Evolutionary conservation across 1,284 basidiomycete species (phyloP).

Genomic region (Cryptococcus depauperatus): DNA sequence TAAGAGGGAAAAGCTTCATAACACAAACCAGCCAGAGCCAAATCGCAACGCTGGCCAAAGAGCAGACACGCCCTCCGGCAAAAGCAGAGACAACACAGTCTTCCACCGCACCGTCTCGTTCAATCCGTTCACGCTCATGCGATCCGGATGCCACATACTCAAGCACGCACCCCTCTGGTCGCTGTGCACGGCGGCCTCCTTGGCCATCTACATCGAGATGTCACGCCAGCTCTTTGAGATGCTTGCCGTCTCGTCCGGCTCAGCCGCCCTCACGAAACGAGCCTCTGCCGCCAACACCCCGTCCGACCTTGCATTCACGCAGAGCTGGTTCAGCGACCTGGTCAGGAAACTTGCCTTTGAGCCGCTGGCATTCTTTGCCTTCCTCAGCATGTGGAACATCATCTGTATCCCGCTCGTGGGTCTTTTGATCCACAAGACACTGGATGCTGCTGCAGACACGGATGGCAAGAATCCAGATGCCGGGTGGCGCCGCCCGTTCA

Average conservation of each 20-base stretch:
- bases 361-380: constrained; percentile 9
- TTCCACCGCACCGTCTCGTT: not conserved
- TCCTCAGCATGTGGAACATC: constrained; percentile 14
- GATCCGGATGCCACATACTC: constrained; percentile 5
- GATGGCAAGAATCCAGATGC: not conserved
- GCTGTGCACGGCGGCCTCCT: not conserved
- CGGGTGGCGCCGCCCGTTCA: constrained; percentile 3
- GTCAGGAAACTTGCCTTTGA: constrained; percentile 5
- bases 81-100: not conserved
- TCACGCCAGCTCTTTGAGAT: constrained; percentile 12
- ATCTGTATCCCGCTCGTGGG: constrained; percentile 10
- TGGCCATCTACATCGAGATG: constrained; percentile 11
- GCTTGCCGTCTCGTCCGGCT: constrained; percentile 7
- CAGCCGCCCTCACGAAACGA: constrained; percentile 4
- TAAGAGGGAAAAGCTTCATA: no score
- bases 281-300: not conserved
- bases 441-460: constrained; percentile 2
- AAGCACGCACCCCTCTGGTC: constrained; percentile 12
- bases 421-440: constrained; percentile 7
- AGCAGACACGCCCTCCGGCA: no score
- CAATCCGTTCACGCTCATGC: not conserved
- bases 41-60: no score
- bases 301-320: constrained; percentile 7
- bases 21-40: no score
- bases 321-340: constrained; percentile 10